phyloP scores from a whole-genome alignment of 192 early-diverging fungal species.

The Coemansia sp. region DNA sequence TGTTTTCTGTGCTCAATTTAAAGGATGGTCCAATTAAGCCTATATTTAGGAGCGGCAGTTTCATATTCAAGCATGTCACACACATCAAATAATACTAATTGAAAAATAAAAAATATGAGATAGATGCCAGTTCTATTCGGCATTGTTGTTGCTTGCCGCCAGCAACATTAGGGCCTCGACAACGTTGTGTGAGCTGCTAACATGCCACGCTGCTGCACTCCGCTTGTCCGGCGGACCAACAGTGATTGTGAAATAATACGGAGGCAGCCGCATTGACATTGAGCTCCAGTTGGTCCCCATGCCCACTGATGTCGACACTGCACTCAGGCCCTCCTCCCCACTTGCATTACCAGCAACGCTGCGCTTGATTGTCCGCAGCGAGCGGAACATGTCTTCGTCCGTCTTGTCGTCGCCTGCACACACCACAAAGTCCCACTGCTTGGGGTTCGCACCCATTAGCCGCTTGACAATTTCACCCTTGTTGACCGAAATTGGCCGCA shows the following conservation, averaged over 20 bases:
- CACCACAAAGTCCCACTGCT: conserved; percentile 82
- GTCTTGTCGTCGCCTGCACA: conserved; percentile 98
- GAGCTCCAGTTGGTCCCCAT: conserved; percentile 2
- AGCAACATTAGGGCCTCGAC: conserved; percentile 27
- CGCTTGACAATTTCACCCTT: conserved; percentile 97
- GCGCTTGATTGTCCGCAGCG: conserved; percentile 49
- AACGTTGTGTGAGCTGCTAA: conserved; percentile 50
- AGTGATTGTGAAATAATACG: conserved; percentile 68
- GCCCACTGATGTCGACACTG: background rate
- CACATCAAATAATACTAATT: background rate
- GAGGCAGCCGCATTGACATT: conserved; percentile 14
- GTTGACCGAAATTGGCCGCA: conserved; percentile 88
- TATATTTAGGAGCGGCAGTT: background rate
- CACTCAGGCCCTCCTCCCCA: background rate
- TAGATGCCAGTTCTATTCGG: conserved; percentile 2
- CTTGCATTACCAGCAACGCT: conserved; percentile 12
- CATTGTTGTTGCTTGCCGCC: conserved; percentile 10
- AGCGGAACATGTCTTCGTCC: conserved; percentile 96
- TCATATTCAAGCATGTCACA: conserved; percentile 1
- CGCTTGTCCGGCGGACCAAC: conserved; percentile 86
- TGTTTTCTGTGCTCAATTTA: background rate
- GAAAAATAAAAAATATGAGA: background rate
- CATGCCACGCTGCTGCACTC: conserved; percentile 83
- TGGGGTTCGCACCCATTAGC: conserved; percentile 57
- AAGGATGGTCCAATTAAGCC: too few species aligned